These are phyloP conservation scores for Curvularia spicifera DNA, from an alignment of 2,329 filamentous ascomycete species.

Conservation along the genomic window DNA sequence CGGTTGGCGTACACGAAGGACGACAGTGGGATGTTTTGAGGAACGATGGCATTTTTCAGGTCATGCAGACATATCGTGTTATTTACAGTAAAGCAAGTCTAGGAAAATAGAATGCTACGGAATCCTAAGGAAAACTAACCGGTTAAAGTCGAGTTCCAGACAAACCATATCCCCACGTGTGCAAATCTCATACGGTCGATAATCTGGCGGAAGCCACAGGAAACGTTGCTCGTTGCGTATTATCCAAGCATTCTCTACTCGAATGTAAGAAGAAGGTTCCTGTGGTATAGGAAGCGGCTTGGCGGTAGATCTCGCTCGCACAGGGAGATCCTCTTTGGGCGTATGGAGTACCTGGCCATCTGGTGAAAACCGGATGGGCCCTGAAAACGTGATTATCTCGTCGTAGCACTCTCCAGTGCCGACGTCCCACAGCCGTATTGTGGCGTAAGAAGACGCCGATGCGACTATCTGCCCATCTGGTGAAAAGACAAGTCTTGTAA, in stretches of 20 bases:
- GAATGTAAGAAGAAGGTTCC: not conserved
- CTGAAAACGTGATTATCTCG: not conserved
- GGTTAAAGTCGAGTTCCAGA: slow-evolving; percentile 17
- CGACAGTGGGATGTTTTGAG: too few relatives aligned
- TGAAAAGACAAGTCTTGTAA: not conserved
- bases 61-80: not conserved
- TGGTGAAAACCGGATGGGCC: not conserved
- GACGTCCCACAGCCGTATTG: not conserved
- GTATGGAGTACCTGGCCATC: slow-evolving; percentile 10
- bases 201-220: slow-evolving; percentile 22
- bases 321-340: slow-evolving; percentile 10
- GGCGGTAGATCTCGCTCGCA: not conserved
- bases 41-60: too few relatives aligned
- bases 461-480: slow-evolving; percentile 13
- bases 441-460: not conserved
- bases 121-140: slow-evolving; percentile 15
- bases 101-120: not conserved
- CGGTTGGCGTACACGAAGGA: too few relatives aligned
- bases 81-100: not conserved
- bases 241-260: slow-evolving; percentile 19
- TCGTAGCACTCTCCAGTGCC: not conserved
- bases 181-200: slow-evolving; percentile 9
- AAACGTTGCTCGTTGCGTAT: slow-evolving; percentile 13
- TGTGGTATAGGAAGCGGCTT: not conserved
- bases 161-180: slow-evolving; percentile 13